These are phyloP conservation scores for Nepenthes mirabilis DNA, from an alignment of 148 eudicot genomes.

Conservation along the genomic window DNA sequence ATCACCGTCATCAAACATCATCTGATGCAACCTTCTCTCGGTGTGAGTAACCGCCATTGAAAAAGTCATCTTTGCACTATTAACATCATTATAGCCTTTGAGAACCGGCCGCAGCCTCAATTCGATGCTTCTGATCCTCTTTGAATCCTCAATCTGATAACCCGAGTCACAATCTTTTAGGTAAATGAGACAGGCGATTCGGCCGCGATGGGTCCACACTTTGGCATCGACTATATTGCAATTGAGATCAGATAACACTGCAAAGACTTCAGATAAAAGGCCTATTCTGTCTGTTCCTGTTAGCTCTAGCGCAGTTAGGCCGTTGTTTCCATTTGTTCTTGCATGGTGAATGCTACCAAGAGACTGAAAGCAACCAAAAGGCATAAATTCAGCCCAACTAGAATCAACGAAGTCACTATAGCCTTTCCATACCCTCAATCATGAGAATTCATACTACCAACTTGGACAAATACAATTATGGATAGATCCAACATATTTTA, in stretches of 20 bases:
- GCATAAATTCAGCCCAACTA: no score
- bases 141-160: conserved; percentile 44
- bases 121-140: conserved; percentile 41
- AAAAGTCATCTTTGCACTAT: conserved; percentile 55
- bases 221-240: conserved; percentile 73
- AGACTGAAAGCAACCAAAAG: conserved; percentile 14
- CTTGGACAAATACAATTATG: no score
- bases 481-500: no score
- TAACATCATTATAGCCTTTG: conserved; percentile 73
- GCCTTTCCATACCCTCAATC: no score
- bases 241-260: conserved; percentile 52
- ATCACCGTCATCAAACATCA: conserved; percentile 90
- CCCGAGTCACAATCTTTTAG: conserved; percentile 65
- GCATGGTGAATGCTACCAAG: conserved; percentile 49
- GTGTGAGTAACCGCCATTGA: conserved; percentile 64
- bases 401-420: no score
- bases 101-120: conserved; percentile 59
- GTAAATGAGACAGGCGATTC: conserved; percentile 76
- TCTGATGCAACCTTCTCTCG: conserved; percentile 82
- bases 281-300: conserved; percentile 81
- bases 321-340: conserved; percentile 31
- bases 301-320: conserved; percentile 66
- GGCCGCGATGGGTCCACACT: conserved; percentile 84
- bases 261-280: conserved; percentile 69
- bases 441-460: no score